Base-by-base conservation (phyloP, 768 basidiomycete genomes). In the Leccinum arenicola region DNA sequence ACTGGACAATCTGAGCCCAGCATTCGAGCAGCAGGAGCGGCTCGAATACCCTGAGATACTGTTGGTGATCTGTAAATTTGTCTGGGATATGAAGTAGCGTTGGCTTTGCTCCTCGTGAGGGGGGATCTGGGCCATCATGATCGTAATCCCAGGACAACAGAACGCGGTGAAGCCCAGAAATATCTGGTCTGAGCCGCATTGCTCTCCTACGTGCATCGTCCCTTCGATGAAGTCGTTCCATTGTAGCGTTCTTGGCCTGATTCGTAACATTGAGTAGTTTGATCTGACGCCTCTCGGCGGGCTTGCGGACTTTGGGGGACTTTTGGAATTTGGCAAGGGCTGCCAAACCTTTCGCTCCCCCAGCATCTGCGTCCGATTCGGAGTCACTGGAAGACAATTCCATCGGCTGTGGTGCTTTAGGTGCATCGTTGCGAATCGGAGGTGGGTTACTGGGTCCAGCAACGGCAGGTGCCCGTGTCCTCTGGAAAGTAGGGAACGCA, bases 91-190 rank as follows among this genome's bases (percentile, higher is more conserved):
- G 74, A 12, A 71, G 52, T 31, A 80, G 66, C 1, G 69, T 53
- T 4, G 77, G 64, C 48, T 71, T 75, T 45, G 61, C 50, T 52
- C 63, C 68, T 17, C 74, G 70, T n/a, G 77, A 76, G 1, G 93
- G 89, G 43, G 89, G 92, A 40, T 80, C 73, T 38, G 84, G 71
- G 21, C 87, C 85, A 11, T 69, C 70, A 63, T 92, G 83, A 50
- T 87, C 82, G 61, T 93, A 93, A 70, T 90, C 78, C 97, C 97
- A 99, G 1, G 91, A 86, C 1, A 99, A 74, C 29, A 98, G 78
- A 10, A 79, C 75, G 50, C 84, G 85, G 71, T 96, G 89, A 21
- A 99, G 84, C 6, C 78, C 80, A 31, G 86, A 85, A 19, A 95
- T 79, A 66, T 98, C 88, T 3, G 95, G 96, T 67, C 86, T 88